Conservation (phyloP, 768 basidiomycete species). For the Coprinopsis marcescibilis region DNA sequence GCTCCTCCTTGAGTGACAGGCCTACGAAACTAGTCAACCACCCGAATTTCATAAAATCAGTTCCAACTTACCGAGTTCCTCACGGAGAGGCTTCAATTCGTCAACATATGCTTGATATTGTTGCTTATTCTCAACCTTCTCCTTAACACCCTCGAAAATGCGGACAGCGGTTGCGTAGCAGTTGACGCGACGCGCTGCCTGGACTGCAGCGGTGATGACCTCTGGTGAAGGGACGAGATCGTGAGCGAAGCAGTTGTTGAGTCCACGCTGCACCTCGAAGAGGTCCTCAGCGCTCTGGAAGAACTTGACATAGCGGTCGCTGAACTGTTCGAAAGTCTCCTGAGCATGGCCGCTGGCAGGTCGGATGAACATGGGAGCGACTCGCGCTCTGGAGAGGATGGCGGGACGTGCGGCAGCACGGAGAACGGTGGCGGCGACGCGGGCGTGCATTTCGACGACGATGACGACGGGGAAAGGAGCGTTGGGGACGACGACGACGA, state of each 20-base stretch:
- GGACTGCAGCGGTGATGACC: constrained; percentile 83
- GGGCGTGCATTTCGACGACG: constrained; percentile 44
- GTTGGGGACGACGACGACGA: constrained; percentile 16
- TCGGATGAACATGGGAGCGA: constrained; percentile 41
- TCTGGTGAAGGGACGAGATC: constrained; percentile 85
- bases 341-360: constrained; percentile 61
- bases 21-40: constrained; percentile 21
- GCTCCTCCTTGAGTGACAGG: constrained; percentile 37
- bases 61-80: constrained; percentile 77
- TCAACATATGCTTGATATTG: constrained; percentile 93
- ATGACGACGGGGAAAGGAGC: constrained; percentile 11
- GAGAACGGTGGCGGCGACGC: constrained; percentile 56
- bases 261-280: constrained; percentile 97
- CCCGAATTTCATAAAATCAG: not conserved
- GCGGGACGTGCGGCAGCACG: constrained; percentile 53
- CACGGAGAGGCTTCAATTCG: constrained; percentile 80
- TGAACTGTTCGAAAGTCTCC: constrained; percentile 93
- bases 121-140: constrained; percentile 96
- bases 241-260: constrained; percentile 99
- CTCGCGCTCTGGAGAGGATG: constrained; percentile 30
- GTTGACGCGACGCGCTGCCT: constrained; percentile 86
- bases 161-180: constrained; percentile 97
- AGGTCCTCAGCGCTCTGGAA: constrained; percentile 92
- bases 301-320: constrained; percentile 88
- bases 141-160: constrained; percentile 91